Base-by-base conservation (phyloP, 129 eudicot species). In the Flaveria brownii region DNA sequence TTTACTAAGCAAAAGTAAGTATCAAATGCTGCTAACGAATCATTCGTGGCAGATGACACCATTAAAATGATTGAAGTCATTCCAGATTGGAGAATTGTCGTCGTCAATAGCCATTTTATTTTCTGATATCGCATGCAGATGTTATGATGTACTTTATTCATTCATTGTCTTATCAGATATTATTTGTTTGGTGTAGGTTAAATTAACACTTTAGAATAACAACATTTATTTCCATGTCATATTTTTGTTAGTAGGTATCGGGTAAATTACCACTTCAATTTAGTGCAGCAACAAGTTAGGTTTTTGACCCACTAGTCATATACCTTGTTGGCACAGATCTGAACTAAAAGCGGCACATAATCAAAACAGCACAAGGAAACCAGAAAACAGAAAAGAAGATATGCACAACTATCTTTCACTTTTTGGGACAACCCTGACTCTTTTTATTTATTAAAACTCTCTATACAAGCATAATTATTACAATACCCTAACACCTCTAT, bases 71-170 rank as follows among this genome's bases (percentile, higher is more conserved):
- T 10, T 62, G 33, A 14, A n/a, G 17, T 4, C 17, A 26, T 63
- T 9, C 60, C 49, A 25, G 33, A 49, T 62, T 62, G 47, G 8
- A 26, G 47, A 75, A 26, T 45, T 75, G 17, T 75, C n/a, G 12
- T 26, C 18, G 6, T 45, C 46, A 30, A 43, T 10, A 26, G 26
- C 12, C 28, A 47, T 47, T 17, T 7, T 51, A 65, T 62, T 33
- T 28, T 45, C 20, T 63, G 62, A 47, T 56, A 39, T 46, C 63
- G 61, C 16, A 47, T 75, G 79, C 36, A 64, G 36, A 62, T 64
- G 9, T 75, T 26, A 11, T 12, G 41, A 49, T 75, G 50, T 75
- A 30, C 9, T 12, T 20, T 8, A 3, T 75, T 26, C 11, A 17
- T 17, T 5, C n/a, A 54, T 49, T 49, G 2, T 75, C n/a, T n/a